These are phyloP conservation scores for Gymnopus androsaceus DNA, from an alignment of 1,284 basidiomycete species.

Conservation along the genomic window DNA sequence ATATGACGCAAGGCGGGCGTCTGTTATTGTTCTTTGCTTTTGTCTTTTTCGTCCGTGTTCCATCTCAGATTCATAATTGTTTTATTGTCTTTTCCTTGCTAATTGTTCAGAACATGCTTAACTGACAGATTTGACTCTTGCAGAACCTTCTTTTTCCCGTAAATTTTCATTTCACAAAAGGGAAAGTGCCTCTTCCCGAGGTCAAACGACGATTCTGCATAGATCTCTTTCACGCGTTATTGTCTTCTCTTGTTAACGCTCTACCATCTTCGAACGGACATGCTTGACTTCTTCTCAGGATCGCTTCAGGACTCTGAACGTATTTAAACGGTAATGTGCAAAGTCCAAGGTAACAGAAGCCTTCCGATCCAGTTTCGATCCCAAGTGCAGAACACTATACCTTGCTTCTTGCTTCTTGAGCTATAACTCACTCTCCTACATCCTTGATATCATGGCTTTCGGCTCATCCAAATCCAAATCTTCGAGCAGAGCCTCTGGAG, in stretches of 20 bases:
- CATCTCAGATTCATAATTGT: background rate
- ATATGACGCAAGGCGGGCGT: too few relatives aligned
- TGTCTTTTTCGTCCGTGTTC: conserved; percentile 5
- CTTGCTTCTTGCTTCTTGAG: background rate
- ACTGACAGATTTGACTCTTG: background rate
- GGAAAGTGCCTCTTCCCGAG: background rate
- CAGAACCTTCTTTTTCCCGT: background rate
- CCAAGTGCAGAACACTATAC: background rate
- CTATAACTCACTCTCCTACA: background rate
- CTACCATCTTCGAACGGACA: background rate
- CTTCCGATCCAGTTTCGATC: background rate
- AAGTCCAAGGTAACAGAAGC: background rate
- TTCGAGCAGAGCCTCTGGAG: conserved; percentile 29
- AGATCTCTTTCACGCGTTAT: background rate
- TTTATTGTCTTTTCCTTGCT: background rate
- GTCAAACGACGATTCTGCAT: conserved; percentile 1
- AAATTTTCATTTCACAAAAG: background rate
- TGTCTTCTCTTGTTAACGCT: background rate
- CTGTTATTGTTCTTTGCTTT: background rate
- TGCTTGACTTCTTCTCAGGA: background rate
- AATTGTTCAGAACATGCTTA: background rate
- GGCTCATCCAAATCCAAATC: conserved; percentile 26
- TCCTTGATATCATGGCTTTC: conserved; percentile 6
- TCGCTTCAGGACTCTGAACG: background rate
- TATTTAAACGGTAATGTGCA: background rate